Evolutionary conservation across 768 basidiomycete genomes (phyloP).

Genomic region (Boletus rufocinnamomeus): DNA sequence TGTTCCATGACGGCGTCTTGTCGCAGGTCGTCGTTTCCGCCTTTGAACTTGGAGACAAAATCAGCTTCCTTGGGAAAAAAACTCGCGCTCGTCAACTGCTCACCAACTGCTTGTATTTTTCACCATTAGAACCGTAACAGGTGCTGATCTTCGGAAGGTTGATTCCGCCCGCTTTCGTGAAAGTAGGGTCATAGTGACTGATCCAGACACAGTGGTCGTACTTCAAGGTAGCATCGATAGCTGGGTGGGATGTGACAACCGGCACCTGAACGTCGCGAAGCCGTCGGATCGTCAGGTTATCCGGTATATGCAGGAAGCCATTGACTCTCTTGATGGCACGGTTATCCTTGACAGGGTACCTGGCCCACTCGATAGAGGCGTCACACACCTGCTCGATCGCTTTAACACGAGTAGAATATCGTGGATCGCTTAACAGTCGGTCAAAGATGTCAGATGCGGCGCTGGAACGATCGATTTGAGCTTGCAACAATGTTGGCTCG

Average conservation of each 20-base stretch:
- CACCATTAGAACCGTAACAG: slow-evolving; percentile 70
- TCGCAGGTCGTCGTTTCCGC: slow-evolving; percentile 86
- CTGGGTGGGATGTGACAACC: slow-evolving; percentile 70
- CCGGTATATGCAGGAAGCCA: slow-evolving; percentile 45
- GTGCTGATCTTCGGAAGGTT: slow-evolving; percentile 79
- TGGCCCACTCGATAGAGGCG: slow-evolving; percentile 76
- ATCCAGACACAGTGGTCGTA: slow-evolving; percentile 79
- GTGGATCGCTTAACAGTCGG: slow-evolving; percentile 48
- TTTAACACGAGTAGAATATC: slow-evolving; percentile 40
- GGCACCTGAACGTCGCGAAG: slow-evolving; percentile 70
- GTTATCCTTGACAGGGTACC: slow-evolving; percentile 50
- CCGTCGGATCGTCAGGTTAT: slow-evolving; percentile 44
- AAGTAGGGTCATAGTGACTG: slow-evolving; percentile 56
- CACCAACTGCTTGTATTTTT: slow-evolving; percentile 77
- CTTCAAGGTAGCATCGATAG: slow-evolving; percentile 65
- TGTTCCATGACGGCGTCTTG: slow-evolving; percentile 99
- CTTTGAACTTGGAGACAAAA: slow-evolving; percentile 73
- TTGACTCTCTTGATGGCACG: slow-evolving; percentile 26
- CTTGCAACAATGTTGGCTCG: slow-evolving; percentile 37
- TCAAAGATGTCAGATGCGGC: slow-evolving; percentile 68
- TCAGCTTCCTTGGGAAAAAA: not conserved
- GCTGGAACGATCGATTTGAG: slow-evolving; percentile 56
- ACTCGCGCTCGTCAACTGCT: slow-evolving; percentile 27
- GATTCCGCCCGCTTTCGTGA: slow-evolving; percentile 70
- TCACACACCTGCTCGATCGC: slow-evolving; percentile 62